Evolutionary conservation across 2,329 filamentous ascomycete genomes (phyloP), one percentile per base, ranked within the genome.

Genomic region (Dothiorella sarmentorum): DNA sequence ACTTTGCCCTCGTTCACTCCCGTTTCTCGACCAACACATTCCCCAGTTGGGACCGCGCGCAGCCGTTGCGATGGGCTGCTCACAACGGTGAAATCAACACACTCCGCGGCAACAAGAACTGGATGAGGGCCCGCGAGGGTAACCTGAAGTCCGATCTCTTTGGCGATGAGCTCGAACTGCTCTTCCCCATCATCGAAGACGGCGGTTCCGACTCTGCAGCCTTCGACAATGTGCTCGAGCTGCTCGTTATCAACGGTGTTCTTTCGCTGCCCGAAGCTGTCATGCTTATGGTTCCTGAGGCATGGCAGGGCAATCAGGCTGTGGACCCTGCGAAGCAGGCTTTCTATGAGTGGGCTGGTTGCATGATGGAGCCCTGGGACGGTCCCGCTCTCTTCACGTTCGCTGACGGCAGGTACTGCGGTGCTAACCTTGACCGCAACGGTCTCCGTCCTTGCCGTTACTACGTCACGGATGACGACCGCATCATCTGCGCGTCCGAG

Each of bases 1-100:
- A 97, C 77, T 97, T 97, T 75, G 94, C 93, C 61, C 82, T 97
- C 61, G 93, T 97, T 38, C 93, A 97, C 79, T 97, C 92, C 40
- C 90, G 93, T 68, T 97, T 97, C 78, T 97, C 91, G 27, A 97
- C 93, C 61, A 97, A 97, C 81, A 97, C 93, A 55, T 97, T 97
- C 77, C 93, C 93, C 18, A 96, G 91, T 1, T 97, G 93, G 93
- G 94, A 97, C 76, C 89, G 93, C 78, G 94, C 93, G 62, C 93
- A 97, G 79, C 93, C 93, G 63, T 80, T 97, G 64, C 86, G 93
- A 76, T 97, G 93, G 93, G 92, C 92, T 64, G 93, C 93, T 69
- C 93, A 97, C 81, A 97, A 97, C 74, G 93, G 93, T 81, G 93
- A 97, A 78, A 97, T 97, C 73, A 97, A 97, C 76, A 97, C 93